Evolutionary conservation across 345 rosid species (phyloP).

Genomic region (Rhodamnia rubescens): DNA sequence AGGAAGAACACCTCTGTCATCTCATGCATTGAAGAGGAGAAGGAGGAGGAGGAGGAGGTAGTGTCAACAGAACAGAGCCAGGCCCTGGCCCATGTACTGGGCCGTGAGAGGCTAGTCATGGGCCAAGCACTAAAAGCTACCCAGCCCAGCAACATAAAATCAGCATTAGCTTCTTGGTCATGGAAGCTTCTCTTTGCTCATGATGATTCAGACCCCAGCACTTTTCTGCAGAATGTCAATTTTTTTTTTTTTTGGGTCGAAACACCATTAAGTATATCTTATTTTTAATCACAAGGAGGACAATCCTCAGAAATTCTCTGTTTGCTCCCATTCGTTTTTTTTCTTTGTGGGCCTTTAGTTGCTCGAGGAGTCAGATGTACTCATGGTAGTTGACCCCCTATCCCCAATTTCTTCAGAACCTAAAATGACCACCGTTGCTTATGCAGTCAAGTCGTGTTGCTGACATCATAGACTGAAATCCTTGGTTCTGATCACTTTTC

Average conservation of each 20-base stretch:
- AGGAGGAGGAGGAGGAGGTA: background rate
- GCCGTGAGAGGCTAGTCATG: background rate
- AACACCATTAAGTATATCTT: too few species aligned
- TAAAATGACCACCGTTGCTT: background rate
- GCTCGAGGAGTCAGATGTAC: background rate
- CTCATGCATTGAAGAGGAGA: background rate
- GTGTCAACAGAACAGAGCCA: background rate
- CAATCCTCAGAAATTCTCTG: background rate
- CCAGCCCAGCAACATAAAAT: background rate
- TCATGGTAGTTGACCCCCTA: background rate
- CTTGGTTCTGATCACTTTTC: background rate
- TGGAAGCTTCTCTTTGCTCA: background rate
- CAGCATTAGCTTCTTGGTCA: background rate
- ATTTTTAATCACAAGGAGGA: background rate
- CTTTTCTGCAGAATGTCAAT: background rate
- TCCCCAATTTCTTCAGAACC: background rate
- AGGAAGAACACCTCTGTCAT: background rate
- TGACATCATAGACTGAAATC: background rate
- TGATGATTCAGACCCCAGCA: background rate
- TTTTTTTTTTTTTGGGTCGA: too few species aligned
- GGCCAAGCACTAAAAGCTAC: background rate
- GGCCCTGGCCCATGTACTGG: background rate
- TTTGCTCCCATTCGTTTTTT: background rate
- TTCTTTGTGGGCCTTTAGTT: background rate
- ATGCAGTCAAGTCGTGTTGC: background rate